Percentiles rank a stretch among this genome's conserved stretches.
phyloP scores from a whole-genome alignment of 1,284 basidiomycete species.

The Ceratobasidium papillatum region DNA sequence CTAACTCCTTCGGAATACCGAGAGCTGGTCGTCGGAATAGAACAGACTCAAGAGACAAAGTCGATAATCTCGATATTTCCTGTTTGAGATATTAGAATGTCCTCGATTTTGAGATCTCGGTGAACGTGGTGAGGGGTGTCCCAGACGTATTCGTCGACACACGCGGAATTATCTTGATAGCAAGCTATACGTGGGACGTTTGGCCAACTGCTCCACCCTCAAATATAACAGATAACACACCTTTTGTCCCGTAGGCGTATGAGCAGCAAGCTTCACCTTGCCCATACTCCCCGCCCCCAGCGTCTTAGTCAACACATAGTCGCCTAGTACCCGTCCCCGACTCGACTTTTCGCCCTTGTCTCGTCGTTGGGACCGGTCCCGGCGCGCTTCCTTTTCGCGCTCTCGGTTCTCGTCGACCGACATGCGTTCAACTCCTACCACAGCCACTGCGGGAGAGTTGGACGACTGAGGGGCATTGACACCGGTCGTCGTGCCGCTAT shows the following conservation, averaged over 20 bases:
- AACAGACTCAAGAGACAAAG: conserved; percentile 99
- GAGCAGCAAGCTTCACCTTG: conserved; percentile 96
- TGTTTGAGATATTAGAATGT: conserved; percentile 97
- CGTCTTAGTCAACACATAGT: conserved; percentile 97
- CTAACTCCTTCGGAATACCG: conserved; percentile 95
- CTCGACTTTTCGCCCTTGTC: conserved; percentile 38
- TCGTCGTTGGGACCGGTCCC: conserved; percentile 54
- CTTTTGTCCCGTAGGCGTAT: conserved; percentile 91
- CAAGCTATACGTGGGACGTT: conserved; percentile 66
- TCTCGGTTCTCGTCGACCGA: conserved; percentile 40
- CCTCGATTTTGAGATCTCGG: conserved; percentile 98
- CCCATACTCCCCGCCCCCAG: conserved; percentile 99
- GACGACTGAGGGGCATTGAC: conserved; percentile 73
- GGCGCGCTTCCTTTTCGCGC: conserved; percentile 57
- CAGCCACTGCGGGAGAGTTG: conserved; percentile 48
- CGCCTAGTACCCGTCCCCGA: conserved; percentile 70
- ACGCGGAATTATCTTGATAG: conserved; percentile 95
- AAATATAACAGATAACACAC: conserved; percentile 59
- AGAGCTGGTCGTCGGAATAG: conserved; percentile 82
- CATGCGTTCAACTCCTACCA: conserved; percentile 18
- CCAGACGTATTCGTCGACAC: conserved; percentile 55
- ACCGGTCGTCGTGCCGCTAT: conserved; percentile 61
- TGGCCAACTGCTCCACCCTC: neutral
- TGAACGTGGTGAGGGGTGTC: conserved; percentile 73
- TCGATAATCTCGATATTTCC: conserved; percentile 99